Evolutionary conservation across 768 basidiomycete genomes (phyloP).

Genomic region (Baorangia bicolor): DNA sequence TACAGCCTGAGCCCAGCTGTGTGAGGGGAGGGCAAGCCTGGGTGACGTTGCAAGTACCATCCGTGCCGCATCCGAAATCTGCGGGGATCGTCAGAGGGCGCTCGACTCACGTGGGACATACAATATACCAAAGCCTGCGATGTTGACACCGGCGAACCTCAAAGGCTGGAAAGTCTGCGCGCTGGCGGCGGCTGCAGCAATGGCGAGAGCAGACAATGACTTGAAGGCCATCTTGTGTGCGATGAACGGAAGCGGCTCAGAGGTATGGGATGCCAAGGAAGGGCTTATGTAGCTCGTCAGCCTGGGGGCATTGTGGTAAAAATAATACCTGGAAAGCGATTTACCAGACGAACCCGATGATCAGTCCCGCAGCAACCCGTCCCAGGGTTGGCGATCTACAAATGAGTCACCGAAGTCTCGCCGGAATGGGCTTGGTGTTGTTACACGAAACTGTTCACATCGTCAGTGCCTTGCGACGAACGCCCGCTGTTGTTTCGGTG

Average conservation of each 20-base stretch:
- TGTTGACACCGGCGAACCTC: conserved; percentile 47
- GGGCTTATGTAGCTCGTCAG: conserved; percentile 11
- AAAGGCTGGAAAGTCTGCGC: conserved; percentile 26
- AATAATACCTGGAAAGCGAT: conserved; percentile 4
- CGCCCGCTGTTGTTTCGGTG: neutral
- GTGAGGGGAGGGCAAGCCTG: conserved; percentile 45
- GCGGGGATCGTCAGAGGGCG: neutral
- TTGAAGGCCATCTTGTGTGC: conserved; percentile 17
- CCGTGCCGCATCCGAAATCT: conserved; percentile 49
- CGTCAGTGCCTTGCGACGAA: neutral
- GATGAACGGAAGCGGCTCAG: neutral
- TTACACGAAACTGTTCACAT: neutral
- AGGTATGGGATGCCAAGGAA: neutral
- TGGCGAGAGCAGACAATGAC: conserved; percentile 12
- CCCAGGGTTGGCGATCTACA: neutral
- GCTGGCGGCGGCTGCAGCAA: conserved; percentile 11
- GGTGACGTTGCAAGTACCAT: conserved; percentile 42
- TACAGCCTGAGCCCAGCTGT: conserved; percentile 44
- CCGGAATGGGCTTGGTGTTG: neutral
- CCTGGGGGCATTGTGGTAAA: neutral
- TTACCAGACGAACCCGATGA: neutral
- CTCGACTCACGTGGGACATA: neutral
- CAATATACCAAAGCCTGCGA: conserved; percentile 45
- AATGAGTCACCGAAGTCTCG: neutral
- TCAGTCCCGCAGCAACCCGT: neutral